Percentiles rank a stretch among this genome's conserved stretches.
Conservation (phyloP, 2,329 filamentous ascomycete species). For the Plenodomus biglobosus region DNA sequence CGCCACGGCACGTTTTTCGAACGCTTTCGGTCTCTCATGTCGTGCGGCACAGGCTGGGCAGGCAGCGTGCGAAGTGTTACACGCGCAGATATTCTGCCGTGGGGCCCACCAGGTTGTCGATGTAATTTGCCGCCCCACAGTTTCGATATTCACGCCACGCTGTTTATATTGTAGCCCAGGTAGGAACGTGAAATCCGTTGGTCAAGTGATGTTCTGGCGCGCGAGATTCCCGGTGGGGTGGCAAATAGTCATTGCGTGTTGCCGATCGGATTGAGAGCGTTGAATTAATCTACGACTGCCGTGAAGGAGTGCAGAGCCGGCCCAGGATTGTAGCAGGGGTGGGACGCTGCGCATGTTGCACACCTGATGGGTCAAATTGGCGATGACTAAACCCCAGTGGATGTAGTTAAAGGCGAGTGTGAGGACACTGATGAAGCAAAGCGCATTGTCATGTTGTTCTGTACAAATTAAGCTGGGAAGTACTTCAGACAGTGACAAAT, state of each 20-base stretch:
- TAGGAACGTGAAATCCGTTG: conserved; percentile 8
- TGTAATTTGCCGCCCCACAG: conserved; percentile 26
- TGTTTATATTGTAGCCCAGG: conserved; percentile 16
- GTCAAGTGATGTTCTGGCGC: conserved; percentile 17
- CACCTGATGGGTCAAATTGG: neutral
- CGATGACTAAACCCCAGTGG: too few species aligned
- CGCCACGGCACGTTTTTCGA: conserved; percentile 10
- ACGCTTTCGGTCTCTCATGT: neutral
- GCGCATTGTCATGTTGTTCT: too few species aligned
- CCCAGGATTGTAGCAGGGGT: conserved; percentile 7
- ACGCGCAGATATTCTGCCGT: neutral
- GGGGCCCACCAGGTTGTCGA: conserved; percentile 6
- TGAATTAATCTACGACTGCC: conserved; percentile 14
- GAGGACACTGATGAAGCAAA: too few species aligned
- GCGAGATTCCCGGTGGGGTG: conserved; percentile 7
- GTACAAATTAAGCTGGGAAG: too few species aligned
- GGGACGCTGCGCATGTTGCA: neutral
- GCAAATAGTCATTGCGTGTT: neutral
- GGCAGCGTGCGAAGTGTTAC: conserved; percentile 1
- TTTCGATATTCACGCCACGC: conserved; percentile 23
- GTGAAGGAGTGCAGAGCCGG: conserved; percentile 12
- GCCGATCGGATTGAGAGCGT: conserved; percentile 6
- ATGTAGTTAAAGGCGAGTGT: too few species aligned
- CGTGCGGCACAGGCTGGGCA: conserved; percentile 4
- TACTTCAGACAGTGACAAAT: too few species aligned